A percentile compares a stretch with the other conserved stretches of the same genome.
Conservation (phyloP, 164 flowering plant genomes). For the Magnolia sinica region DNA sequence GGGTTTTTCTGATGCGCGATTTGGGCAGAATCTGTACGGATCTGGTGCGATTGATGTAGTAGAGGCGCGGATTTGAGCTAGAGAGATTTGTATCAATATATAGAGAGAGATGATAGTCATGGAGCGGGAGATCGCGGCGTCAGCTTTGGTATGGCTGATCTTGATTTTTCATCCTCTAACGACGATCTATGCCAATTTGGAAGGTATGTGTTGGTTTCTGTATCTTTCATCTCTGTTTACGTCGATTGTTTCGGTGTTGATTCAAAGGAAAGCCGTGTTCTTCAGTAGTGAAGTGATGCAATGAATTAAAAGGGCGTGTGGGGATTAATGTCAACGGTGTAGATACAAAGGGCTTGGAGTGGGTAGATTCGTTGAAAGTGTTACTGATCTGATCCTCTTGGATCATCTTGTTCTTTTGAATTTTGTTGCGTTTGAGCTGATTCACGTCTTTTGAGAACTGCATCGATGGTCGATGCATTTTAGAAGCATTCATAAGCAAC, state of each 20-base stretch:
- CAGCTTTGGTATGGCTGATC: constrained; percentile 24
- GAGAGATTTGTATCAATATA: not conserved
- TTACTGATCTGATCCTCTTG: constrained; percentile 1
- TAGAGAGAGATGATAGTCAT: constrained; percentile 16
- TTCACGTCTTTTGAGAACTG: not conserved
- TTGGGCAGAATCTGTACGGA: constrained; percentile 6
- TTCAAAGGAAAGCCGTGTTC: not conserved
- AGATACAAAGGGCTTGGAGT: not conserved
- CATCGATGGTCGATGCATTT: not conserved
- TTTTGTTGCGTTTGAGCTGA: not conserved
- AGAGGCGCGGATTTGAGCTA: constrained; percentile 8
- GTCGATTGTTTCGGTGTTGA: not conserved
- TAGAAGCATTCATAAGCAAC: not conserved
- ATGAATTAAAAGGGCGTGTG: not conserved
- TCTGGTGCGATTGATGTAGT: constrained; percentile 11
- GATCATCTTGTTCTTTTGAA: constrained; percentile 6
- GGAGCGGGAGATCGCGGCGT: constrained; percentile 16
- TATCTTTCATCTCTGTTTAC: not conserved
- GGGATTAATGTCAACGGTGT: not conserved
- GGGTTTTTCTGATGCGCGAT: constrained; percentile 13
- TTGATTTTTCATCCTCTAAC: constrained; percentile 26
- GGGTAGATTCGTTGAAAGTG: not conserved
- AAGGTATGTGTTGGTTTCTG: constrained; percentile 19
- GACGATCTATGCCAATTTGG: constrained; percentile 27
- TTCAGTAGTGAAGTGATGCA: not conserved